Evolutionary conservation across 805 yeast species (phyloP).

Genomic region (Metschnikowia santaceciliae): DNA sequence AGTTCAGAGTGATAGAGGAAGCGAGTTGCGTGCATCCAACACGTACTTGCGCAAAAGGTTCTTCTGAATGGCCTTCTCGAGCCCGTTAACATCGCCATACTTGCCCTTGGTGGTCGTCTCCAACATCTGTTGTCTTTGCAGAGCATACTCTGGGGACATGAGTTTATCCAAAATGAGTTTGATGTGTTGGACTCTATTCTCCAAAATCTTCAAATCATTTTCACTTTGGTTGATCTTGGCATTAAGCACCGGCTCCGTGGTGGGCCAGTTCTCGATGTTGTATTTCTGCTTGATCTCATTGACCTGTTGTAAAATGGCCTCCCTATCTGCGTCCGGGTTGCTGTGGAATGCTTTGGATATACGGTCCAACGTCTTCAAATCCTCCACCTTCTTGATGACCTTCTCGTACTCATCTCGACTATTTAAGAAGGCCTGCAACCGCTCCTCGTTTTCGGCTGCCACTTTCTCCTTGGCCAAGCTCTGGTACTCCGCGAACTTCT

Average conservation of each 20-base stretch:
- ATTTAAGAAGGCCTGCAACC: conserved; percentile 50
- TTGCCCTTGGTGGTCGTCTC: conserved; percentile 21
- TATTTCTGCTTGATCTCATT: conserved; percentile 36
- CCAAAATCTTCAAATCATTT: conserved; percentile 26
- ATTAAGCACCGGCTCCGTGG: conserved; percentile 36
- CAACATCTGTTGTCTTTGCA: conserved; percentile 23
- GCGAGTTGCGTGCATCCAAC: conserved; percentile 27
- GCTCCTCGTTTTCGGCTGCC: conserved; percentile 57
- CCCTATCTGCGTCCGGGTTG: conserved; percentile 22
- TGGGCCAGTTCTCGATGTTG: conserved; percentile 39
- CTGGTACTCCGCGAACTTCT: conserved; percentile 80
- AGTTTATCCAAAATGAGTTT: conserved; percentile 35
- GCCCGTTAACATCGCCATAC: conserved; percentile 28
- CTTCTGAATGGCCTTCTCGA: conserved; percentile 41
- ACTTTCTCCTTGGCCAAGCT: conserved; percentile 67
- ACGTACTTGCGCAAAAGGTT: conserved; percentile 69
- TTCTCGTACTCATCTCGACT: conserved; percentile 32
- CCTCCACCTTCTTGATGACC: conserved; percentile 33
- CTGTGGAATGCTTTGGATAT: conserved; percentile 24
- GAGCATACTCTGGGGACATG: conserved; percentile 26
- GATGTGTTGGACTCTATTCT: conserved; percentile 32
- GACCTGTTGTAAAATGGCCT: conserved; percentile 27
- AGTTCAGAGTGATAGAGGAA: conserved; percentile 6
- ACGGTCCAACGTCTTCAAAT: conserved; percentile 34
- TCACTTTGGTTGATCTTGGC: conserved; percentile 27